Conservation (phyloP, 768 basidiomycete genomes). For the Xerocomellus amylosporus region DNA sequence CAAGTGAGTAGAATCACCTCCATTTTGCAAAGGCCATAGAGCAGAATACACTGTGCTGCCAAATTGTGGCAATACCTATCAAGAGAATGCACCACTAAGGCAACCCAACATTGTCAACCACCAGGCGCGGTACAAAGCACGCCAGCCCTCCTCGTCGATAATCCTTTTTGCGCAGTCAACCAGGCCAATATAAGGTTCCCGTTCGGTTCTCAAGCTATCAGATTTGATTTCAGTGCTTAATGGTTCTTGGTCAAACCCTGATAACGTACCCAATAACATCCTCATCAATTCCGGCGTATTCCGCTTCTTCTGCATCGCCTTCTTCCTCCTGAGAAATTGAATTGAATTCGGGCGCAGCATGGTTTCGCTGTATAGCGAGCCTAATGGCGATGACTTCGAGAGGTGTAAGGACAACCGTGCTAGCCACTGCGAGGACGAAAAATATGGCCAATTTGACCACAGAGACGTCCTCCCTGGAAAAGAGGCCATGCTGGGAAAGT, state of each 20-base stretch:
- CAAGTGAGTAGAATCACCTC: not conserved
- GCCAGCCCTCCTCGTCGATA: conserved; percentile 73
- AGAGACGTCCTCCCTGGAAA: conserved; percentile 43
- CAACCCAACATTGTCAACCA: conserved; percentile 75
- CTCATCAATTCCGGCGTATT: conserved; percentile 69
- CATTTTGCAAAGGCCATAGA: not conserved
- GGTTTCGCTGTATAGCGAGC: conserved; percentile 82
- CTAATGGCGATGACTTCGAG: conserved; percentile 78
- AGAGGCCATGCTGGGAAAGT: conserved; percentile 35
- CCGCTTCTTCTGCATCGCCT: conserved; percentile 58
- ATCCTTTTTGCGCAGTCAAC: conserved; percentile 76
- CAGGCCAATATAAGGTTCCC: conserved; percentile 74
- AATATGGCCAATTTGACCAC: conserved; percentile 52
- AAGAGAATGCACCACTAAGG: conserved; percentile 48
- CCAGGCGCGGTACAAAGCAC: conserved; percentile 78
- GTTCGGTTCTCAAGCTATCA: conserved; percentile 66
- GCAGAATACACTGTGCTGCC: not conserved
- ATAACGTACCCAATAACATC: conserved; percentile 77
- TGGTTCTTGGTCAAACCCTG: not conserved
- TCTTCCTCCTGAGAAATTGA: conserved; percentile 73
- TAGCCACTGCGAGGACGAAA: conserved; percentile 51
- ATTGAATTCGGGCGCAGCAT: conserved; percentile 70
- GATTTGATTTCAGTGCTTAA: not conserved
- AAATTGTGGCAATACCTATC: not conserved
- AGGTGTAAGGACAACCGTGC: conserved; percentile 63